Conservation (phyloP, 2,329 filamentous ascomycete genomes). For the Pestalotiopsis sp. region DNA sequence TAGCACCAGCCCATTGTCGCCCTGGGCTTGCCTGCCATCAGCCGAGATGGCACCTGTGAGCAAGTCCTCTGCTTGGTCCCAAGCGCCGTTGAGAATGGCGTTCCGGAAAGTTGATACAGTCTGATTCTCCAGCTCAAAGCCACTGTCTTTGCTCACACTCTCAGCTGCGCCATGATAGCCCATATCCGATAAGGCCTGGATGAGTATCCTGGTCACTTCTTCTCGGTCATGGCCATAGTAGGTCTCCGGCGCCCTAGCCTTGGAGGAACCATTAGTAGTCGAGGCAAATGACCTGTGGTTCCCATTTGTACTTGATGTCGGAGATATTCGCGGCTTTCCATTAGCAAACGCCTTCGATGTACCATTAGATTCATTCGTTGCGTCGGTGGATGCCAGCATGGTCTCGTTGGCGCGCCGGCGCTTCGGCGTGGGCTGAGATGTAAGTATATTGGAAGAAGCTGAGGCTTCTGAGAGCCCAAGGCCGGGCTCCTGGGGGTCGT, state of each 20-base stretch:
- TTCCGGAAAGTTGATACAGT: constrained; percentile 84
- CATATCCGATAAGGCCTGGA: constrained; percentile 87
- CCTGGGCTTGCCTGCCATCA: constrained; percentile 30
- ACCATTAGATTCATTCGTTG: constrained; percentile 53
- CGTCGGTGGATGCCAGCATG: constrained; percentile 66
- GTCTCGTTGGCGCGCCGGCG: constrained; percentile 57
- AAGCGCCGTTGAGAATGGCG: constrained; percentile 78
- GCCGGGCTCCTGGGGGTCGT: constrained; percentile 18
- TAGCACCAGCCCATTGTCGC: constrained; percentile 68
- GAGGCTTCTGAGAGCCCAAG: constrained; percentile 23
- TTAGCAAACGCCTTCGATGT: constrained; percentile 56
- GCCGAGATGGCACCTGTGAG: constrained; percentile 58
- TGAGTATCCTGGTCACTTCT: constrained; percentile 89
- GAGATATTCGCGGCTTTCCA: constrained; percentile 49
- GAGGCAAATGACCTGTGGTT: constrained; percentile 42
- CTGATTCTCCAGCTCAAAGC: constrained; percentile 82
- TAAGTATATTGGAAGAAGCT: constrained; percentile 19
- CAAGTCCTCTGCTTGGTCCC: constrained; percentile 82
- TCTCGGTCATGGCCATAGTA: constrained; percentile 90
- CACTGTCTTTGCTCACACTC: constrained; percentile 77
- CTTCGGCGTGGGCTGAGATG: constrained; percentile 48
- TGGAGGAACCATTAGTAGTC: constrained; percentile 57
- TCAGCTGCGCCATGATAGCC: constrained; percentile 80
- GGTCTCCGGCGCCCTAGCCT: constrained; percentile 27
- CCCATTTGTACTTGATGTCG: constrained; percentile 46